phyloP scores from a whole-genome alignment of 495 filamentous ascomycete genomes.

The Xylaria sp. region DNA sequence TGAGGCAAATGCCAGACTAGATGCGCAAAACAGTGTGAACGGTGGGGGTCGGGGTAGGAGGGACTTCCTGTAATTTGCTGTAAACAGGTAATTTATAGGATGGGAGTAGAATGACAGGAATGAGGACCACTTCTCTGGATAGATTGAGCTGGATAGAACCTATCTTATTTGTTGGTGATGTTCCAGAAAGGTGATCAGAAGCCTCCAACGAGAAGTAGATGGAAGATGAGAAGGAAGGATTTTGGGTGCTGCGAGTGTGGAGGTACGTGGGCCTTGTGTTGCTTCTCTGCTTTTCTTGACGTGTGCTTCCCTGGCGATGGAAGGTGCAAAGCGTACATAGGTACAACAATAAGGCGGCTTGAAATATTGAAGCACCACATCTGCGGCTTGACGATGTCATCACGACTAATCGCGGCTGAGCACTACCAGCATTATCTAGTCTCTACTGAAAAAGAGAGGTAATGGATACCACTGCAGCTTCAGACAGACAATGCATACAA shows the following conservation, averaged over 20 bases:
- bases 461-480: neutral
- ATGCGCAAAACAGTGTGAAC: neutral
- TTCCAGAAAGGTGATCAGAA: neutral
- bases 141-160: neutral
- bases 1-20: neutral
- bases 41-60: neutral
- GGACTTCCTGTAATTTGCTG: neutral
- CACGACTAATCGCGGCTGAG: constrained; percentile 13
- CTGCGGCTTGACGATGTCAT: constrained; percentile 16
- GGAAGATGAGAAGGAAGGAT: neutral
- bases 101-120: neutral
- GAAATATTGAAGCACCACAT: neutral
- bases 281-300: constrained; percentile 2
- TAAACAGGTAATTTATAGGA: neutral
- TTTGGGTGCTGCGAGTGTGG: neutral
- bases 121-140: neutral
- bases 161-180: neutral
- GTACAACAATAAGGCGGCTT: constrained; percentile 3
- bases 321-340: constrained; percentile 19
- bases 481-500: neutral
- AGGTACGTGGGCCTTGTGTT: neutral
- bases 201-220: neutral
- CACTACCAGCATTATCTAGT: neutral
- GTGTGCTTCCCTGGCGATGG: neutral
- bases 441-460: neutral